Evolutionary conservation across 2,329 filamentous ascomycete species (phyloP), one percentile per base, ranked within the genome.

Genomic region (Polytolypa hystricis): DNA sequence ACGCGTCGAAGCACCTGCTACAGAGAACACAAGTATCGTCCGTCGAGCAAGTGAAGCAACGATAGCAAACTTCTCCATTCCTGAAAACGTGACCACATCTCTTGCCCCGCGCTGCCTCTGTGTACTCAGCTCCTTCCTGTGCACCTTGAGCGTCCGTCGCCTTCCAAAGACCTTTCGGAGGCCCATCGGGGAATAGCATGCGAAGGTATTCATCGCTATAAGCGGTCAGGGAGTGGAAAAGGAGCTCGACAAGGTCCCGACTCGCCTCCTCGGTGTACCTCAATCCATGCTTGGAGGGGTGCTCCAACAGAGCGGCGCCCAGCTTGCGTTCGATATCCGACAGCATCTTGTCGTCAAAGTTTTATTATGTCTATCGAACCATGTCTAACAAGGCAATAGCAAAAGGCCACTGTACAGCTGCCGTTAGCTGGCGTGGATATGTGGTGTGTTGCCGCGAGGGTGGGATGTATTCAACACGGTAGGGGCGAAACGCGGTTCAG

Each of bases 61-160:
- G 74, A 58, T 96, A 98, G 41, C 85, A 89, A 39, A 86, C 87
- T 66, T 98, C 91, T 34, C 89, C 91, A 10, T 76, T 73, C 62
- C 89, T 89, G 71, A 98, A 94, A 44, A 98, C 96, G 65, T 98
- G 93, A 3, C 91, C 93, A 57, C 91, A 98, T 31, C 86, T 80
- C 61, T 93, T 93, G 38, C 93, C 91, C 47, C 85, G 77, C 10
- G 91, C 91, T 5, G 83, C 81, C 47, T 89, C 82, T 14, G 85
- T 91, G 56, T 96, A 98, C 58, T 98, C 93, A 20, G 89, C 85
- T 8, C 91, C 89, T 53, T 94, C 86, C 40, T 85, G 71, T n/a
- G 84, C 84, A 12, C 87, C 89, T 56, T 98, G 93, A 11, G 87
- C 87, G 49, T 84, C 79, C 42, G 81, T 75, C 26, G 98, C 68